Evolutionary conservation across 2,329 filamentous ascomycete genomes (phyloP).

Genomic region (Hypoxylon sp.): DNA sequence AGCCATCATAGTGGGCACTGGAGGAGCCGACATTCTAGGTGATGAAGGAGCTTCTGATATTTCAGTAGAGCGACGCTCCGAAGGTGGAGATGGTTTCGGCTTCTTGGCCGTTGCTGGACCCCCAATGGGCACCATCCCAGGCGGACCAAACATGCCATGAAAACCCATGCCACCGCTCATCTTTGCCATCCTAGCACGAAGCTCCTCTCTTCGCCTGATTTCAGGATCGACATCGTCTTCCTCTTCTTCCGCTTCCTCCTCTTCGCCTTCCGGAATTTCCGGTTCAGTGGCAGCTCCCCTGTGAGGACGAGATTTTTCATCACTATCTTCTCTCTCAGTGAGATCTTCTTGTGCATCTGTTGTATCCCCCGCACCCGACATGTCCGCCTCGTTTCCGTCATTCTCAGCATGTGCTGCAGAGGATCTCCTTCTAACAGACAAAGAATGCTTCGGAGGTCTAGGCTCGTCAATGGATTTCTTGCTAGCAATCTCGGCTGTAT

Average conservation of each 20-base stretch:
- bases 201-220: slow-evolving; percentile 84
- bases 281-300: slow-evolving; percentile 56
- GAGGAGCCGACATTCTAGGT: slow-evolving; percentile 63
- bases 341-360: slow-evolving; percentile 72
- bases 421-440: slow-evolving; percentile 67
- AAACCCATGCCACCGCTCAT: slow-evolving; percentile 94
- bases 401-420: slow-evolving; percentile 63
- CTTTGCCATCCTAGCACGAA: slow-evolving; percentile 96
- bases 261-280: slow-evolving; percentile 66
- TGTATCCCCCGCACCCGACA: slow-evolving; percentile 75
- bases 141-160: slow-evolving; percentile 89
- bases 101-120: slow-evolving; percentile 67
- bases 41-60: slow-evolving; percentile 60
- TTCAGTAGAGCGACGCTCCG: slow-evolving; percentile 61
- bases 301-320: slow-evolving; percentile 67
- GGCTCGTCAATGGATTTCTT: slow-evolving; percentile 68
- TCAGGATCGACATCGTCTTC: slow-evolving; percentile 92
- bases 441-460: slow-evolving; percentile 57
- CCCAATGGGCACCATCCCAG: slow-evolving; percentile 74
- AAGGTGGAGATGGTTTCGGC: slow-evolving; percentile 64
- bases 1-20: slow-evolving; percentile 72
- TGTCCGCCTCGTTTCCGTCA: slow-evolving; percentile 75
- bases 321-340: slow-evolving; percentile 81
- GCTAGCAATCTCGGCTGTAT: slow-evolving; percentile 63
- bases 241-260: slow-evolving; percentile 84